Evolutionary conservation across 805 yeast genomes (phyloP), one percentile per base, ranked within the genome.

Genomic region (Peterozyma xylosa): DNA sequence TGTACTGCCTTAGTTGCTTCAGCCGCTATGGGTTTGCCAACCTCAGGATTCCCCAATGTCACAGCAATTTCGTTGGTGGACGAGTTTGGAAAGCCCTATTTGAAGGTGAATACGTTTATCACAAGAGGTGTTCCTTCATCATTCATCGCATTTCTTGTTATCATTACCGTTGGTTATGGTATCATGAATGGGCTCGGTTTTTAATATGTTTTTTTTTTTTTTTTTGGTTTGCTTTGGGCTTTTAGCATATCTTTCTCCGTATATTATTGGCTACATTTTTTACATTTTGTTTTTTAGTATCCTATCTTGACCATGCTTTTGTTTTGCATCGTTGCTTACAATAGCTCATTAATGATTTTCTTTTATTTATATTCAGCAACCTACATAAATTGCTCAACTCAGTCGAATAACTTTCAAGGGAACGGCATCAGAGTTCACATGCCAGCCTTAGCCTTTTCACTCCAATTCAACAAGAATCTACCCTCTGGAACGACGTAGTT

Each of bases 381-480:
- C 4, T 7, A 21, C 27, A 21, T 7, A 21, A 21, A 21, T 5
- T 7, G 7, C 27, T 21, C 27, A 5, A 21, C 27, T 21, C 27
- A 21, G 7, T 5, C 4, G 27, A 4, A 21, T 21, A 21, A 21
- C 27, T 21, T 21, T 21, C 7, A 21, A 21, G 7, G 7, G 7
- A 7, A 21, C 7, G 7, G n/a, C n/a, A n/a, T n/a, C 7, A 7
- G 7, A 21, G 27, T 5, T 21, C 27, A 21, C 27, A 21, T 21
- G 7, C 27, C 27, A 21, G 27, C 27, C 27, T 21, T 21, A 7
- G 27, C 27, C 27, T 21, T 21, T 21, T 32, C 15, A 32, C 14
- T 68, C 96, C 96, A 87, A 49, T 78, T 71, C 54, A 87, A 68
- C 56, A 78, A 78, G 61, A 80, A 83, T 54, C 89, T 71, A 3